Evolutionary conservation across 2,329 filamentous ascomycete genomes (phyloP), one percentile per base, ranked within the genome.

Genomic region (Metarhizium robertsii): DNA sequence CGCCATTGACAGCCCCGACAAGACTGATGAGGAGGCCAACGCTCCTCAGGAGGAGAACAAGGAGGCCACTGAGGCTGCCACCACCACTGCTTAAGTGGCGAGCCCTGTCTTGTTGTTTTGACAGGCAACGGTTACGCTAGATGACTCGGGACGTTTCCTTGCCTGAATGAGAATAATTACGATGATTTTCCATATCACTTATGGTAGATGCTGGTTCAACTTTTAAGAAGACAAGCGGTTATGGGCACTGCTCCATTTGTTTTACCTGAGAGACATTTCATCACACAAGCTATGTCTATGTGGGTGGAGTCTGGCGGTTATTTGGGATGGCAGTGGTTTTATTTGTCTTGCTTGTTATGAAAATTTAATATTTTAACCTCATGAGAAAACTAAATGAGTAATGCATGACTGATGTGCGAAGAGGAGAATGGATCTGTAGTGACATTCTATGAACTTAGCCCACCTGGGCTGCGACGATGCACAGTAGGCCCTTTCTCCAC

Each of bases 1-100:
- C 71, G 94, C 94, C 70, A 97, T 99, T 70, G 94, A 99, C 80
- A 96, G 91, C 81, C 94, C 94, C 62, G 92, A 95, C 77, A 99
- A 97, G 87, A 86, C 83, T 58, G 83, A 87, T 62, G 92, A 96
- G 76, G 92, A 96, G 71, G 84, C 88, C 68, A 87, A 80, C 66
- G 75, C 75, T 60, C 73, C 73, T 53, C 75, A 78, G 61, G 68
- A 70, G 58, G 73, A 79, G 59, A 65, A 68, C 55, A 69, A 71
- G 57, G 69, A 62, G 36, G 56, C 64, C 53, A 56, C 65, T 45
- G 63, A 61, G 36, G 61, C 58, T 58, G 60, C 61, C 54, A 50
- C 62, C 58, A 61, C 65, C 59, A 63, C 67, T 57, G 68, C 69
- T 56, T 73, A 72, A 66, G 58, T 62, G 50, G 50, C 25, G 55